These are phyloP conservation scores for Rhodotorula sp. DNA, from an alignment of 1,284 basidiomycete species.

Conservation along the genomic window DNA sequence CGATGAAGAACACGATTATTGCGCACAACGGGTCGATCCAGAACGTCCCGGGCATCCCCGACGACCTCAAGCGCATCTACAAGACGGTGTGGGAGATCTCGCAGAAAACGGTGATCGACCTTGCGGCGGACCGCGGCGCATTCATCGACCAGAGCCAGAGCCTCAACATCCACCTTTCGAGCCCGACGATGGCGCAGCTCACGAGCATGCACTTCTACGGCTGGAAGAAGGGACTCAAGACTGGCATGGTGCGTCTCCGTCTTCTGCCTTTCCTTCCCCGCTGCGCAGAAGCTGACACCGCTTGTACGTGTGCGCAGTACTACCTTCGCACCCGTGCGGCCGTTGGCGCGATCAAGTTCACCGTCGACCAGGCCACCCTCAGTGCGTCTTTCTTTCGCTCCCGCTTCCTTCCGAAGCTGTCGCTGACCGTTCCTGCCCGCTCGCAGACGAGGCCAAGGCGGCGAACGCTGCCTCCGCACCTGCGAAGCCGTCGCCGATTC, in stretches of 20 bases:
- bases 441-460: conserved; percentile 59
- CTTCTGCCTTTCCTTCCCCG: conserved; percentile 4
- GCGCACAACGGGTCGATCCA: conserved; percentile 96
- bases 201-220: conserved; percentile 99
- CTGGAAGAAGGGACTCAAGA: conserved; percentile 99
- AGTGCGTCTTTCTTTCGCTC: conserved; percentile 13
- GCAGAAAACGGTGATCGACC: conserved; percentile 97
- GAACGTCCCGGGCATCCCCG: conserved; percentile 73
- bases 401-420: neutral
- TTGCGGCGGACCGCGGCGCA: conserved; percentile 96
- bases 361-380: conserved; percentile 65
- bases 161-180: conserved; percentile 89
- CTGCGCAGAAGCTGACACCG: neutral
- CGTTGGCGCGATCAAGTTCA: conserved; percentile 97
- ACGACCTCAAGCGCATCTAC: conserved; percentile 92
- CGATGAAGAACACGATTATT: conserved; percentile 99
- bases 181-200: conserved; percentile 89
- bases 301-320: conserved; percentile 47
- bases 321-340: conserved; percentile 94
- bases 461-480: conserved; percentile 32
- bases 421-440: neutral
- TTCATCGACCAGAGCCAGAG: conserved; percentile 88
- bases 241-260: conserved; percentile 71
- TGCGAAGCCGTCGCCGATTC: conserved; percentile 26
- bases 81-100: conserved; percentile 99